Conservation (phyloP, 2,329 filamentous ascomycete genomes). For the Fusarium sp. region DNA sequence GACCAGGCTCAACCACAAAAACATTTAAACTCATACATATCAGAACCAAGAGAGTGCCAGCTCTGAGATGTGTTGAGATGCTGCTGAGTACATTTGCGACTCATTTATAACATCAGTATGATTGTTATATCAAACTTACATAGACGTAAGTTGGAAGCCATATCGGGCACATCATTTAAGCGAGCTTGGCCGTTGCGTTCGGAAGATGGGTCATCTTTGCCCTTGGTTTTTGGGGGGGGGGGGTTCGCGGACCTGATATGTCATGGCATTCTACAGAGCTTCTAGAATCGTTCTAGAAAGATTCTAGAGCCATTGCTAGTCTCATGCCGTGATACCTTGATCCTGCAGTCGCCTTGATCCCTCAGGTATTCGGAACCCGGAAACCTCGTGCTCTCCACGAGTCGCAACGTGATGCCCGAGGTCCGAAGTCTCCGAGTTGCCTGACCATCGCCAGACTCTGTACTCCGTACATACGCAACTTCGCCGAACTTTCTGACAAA, state of each 20-base stretch:
- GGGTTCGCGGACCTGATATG: background rate
- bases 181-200: background rate
- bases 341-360: background rate
- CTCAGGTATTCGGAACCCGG: background rate
- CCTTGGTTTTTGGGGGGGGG: too few species aligned
- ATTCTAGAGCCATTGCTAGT: background rate
- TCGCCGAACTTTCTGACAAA: background rate
- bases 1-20: background rate
- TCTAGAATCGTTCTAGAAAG: background rate
- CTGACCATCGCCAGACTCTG: background rate
- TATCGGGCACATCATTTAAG: background rate
- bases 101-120: too few species aligned
- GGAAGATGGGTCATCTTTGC: background rate
- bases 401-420: background rate
- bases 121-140: background rate
- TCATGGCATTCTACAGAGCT: background rate
- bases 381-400: background rate
- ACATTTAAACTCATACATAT: too few species aligned
- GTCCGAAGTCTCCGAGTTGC: background rate
- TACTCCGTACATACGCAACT: too few species aligned
- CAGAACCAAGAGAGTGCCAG: background rate
- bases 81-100: too few species aligned
- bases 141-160: background rate
- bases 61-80: rapidly evolving
- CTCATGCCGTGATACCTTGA: background rate